Percentiles rank a stretch among this genome's conserved stretches.
Conservation (phyloP, 768 basidiomycete genomes). For the Hericium rajendrae region DNA sequence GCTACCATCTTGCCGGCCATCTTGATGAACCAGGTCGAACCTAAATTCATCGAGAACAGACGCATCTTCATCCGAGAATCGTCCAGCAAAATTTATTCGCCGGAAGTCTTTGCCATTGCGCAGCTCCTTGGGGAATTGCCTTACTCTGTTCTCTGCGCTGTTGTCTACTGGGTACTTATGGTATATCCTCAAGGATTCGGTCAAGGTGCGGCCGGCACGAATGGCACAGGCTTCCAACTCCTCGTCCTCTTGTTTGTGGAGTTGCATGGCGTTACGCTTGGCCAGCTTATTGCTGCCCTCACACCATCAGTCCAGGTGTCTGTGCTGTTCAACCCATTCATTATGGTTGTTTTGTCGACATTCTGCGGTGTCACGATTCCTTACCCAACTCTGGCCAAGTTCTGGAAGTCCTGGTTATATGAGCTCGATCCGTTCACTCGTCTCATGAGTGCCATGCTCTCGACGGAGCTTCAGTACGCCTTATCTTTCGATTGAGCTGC, state of each 20-base stretch:
- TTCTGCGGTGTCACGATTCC: slow-evolving; percentile 83
- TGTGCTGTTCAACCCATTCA: slow-evolving; percentile 72
- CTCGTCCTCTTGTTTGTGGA: slow-evolving; percentile 65
- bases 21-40: slow-evolving; percentile 74
- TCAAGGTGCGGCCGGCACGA: slow-evolving; percentile 46
- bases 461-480: slow-evolving; percentile 64
- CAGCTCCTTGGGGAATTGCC: slow-evolving; percentile 80
- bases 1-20: slow-evolving; percentile 60
- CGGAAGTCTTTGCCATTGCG: slow-evolving; percentile 74
- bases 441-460: slow-evolving; percentile 59
- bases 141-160: slow-evolving; percentile 57
- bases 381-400: slow-evolving; percentile 47
- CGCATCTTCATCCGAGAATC: slow-evolving; percentile 39
- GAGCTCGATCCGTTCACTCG: slow-evolving; percentile 63
- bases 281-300: slow-evolving; percentile 65
- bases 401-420: slow-evolving; percentile 79
- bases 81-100: slow-evolving; percentile 78
- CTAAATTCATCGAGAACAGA: slow-evolving; percentile 71
- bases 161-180: slow-evolving; percentile 71
- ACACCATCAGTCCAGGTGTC: slow-evolving; percentile 69
- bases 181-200: slow-evolving; percentile 65
- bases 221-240: slow-evolving; percentile 65
- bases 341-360: slow-evolving; percentile 50
- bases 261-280: slow-evolving; percentile 61
- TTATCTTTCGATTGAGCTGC: neutral